A percentile compares a stretch with the other conserved stretches of the same genome.
Evolutionary conservation across 352 stramenopile species (phyloP).

Genomic region (Chrysophaeum taylorii): DNA sequence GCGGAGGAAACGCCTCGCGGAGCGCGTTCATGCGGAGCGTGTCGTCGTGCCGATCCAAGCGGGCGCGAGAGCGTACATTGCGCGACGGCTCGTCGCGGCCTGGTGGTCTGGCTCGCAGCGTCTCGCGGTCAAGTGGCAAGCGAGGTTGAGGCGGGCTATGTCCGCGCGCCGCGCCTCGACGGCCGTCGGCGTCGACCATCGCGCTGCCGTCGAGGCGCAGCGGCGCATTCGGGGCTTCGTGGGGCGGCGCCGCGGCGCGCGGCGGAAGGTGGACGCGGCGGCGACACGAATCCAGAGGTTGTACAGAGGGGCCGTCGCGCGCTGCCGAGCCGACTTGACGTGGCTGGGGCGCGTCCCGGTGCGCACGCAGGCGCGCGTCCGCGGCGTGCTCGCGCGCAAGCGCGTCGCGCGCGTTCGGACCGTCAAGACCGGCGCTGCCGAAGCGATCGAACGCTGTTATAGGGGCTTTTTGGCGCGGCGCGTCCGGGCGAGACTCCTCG

Average conservation of each 20-base stretch:
- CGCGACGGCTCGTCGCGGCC: neutral
- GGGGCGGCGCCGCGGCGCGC: neutral
- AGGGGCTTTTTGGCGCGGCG: slow-evolving; percentile 14
- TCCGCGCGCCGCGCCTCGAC: neutral
- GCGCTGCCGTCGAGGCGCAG: slow-evolving; percentile 6
- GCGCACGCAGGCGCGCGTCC: slow-evolving; percentile 9
- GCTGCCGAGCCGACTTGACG: slow-evolving; percentile 10
- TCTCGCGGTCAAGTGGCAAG: slow-evolving; percentile 20
- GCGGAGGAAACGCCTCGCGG: neutral
- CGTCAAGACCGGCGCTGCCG: neutral
- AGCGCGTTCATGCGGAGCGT: neutral
- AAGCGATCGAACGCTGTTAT: slow-evolving; percentile 16
- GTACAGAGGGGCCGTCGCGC: slow-evolving; percentile 6
- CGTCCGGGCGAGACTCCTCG: slow-evolving; percentile 8
- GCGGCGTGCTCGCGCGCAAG: neutral
- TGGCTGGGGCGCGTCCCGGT: slow-evolving; percentile 15
- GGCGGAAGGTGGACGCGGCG: neutral
- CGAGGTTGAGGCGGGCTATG: slow-evolving; percentile 6
- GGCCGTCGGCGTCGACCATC: neutral
- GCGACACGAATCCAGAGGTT: slow-evolving; percentile 18
- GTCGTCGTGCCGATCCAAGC: neutral
- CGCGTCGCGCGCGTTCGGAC: neutral
- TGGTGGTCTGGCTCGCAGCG: neutral
- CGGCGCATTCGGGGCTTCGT: slow-evolving; percentile 16
- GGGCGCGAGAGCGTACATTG: neutral